Percentiles rank a stretch among this genome's conserved stretches.
Evolutionary conservation across 345 rosid genomes (phyloP).

Genomic region (Eucalyptus sp.): DNA sequence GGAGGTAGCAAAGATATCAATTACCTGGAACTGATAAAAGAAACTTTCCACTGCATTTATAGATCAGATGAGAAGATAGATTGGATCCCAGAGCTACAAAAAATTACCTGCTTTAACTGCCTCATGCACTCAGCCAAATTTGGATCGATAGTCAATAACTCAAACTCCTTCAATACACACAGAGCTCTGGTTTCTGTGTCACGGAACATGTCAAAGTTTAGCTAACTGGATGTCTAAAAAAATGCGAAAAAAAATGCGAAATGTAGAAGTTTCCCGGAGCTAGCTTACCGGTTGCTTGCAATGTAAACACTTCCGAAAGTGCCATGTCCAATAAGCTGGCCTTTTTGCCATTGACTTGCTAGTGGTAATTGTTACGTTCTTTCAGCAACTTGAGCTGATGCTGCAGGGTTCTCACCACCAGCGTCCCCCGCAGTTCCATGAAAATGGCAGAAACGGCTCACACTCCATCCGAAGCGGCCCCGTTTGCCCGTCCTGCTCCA

Average conservation of each 20-base stretch:
- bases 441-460: too few species aligned
- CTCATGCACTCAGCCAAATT: neutral
- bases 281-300: constrained; percentile 53
- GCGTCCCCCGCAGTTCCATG: too few species aligned
- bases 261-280: neutral
- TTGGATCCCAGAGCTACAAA: neutral
- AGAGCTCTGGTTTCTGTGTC: neutral
- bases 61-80: neutral
- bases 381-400: neutral
- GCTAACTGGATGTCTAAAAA: neutral
- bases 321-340: constrained; percentile 52
- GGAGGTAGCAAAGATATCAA: neutral
- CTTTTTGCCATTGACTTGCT: constrained; percentile 33
- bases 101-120: constrained; percentile 1
- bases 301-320: constrained; percentile 66
- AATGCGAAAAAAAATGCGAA: too few species aligned
- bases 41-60: neutral
- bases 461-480: too few species aligned
- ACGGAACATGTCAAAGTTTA: neutral
- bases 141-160: neutral
- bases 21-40: neutral
- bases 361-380: neutral
- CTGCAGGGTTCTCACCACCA: neutral
- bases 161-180: constrained; percentile 1
- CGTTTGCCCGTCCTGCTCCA: too few species aligned